Conservation (phyloP, 225 moss, liverwort and hornwort species). For the Rhytidiadelphus loreus region DNA sequence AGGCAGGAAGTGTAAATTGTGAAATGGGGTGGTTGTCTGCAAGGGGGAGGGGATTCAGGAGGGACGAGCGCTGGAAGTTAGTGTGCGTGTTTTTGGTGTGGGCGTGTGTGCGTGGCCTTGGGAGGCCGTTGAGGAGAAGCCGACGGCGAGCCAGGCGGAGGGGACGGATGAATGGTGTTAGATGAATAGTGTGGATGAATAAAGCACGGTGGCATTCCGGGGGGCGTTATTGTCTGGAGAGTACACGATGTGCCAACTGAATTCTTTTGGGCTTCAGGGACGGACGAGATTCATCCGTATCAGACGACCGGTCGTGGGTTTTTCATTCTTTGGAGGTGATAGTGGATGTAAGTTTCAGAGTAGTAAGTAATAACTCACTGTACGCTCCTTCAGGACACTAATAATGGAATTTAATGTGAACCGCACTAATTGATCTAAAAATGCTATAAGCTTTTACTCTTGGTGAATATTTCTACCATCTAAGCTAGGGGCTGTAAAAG, state of each 20-base stretch:
- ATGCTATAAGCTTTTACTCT: not conserved
- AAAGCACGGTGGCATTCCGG: not conserved
- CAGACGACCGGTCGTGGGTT: not conserved
- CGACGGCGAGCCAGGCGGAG: not conserved
- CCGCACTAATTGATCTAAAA: not conserved
- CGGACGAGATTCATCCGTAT: not conserved
- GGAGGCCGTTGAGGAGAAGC: conserved; percentile 19
- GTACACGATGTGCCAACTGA: not conserved
- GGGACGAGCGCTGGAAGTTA: not conserved
- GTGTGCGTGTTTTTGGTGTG: not conserved
- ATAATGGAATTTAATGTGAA: not conserved
- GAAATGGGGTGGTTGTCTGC: not conserved
- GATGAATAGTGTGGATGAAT: not conserved
- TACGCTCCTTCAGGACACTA: not conserved
- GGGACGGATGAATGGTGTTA: not conserved
- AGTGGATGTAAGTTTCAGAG: not conserved
- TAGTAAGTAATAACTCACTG: not conserved
- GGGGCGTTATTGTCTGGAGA: not conserved
- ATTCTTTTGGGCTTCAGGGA: not conserved
- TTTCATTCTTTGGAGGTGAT: not conserved
- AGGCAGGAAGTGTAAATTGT: not conserved
- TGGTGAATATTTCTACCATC: no score
- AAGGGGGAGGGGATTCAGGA: not conserved
- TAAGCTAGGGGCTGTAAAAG: no score
- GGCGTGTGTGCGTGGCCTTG: not conserved